Base-by-base conservation (phyloP, 495 filamentous ascomycete genomes). In the Neurospora sp. region DNA sequence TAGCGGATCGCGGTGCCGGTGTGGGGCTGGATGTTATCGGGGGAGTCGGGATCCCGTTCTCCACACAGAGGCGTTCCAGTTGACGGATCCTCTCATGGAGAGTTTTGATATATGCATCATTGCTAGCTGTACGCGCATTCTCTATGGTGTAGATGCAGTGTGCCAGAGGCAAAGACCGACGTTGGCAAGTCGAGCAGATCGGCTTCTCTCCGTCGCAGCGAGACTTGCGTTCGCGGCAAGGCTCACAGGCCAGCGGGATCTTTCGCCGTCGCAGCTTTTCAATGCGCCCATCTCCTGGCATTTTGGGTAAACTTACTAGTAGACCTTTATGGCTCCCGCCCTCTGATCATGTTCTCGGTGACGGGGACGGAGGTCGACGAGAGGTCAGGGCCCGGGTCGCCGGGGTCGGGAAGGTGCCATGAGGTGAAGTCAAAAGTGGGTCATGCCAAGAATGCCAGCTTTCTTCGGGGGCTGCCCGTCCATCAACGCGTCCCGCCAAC, bases 171-270 rank as follows among this genome's bases (percentile, higher is more conserved):
- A 82, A 77, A 9, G 79, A 78, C 10, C 83, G 81, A 5, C 81
- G 78, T 62, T 73, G 73, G 40, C 84, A 86, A 8, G 82, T 80
- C 21, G 80, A 83, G 77, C 84, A 85, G 43, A 85, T 81, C 37
- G 84, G 84, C 73, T 84, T 86, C 10, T 37, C 75, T 9, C 84
- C 83, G 72, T 85, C 83, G 69, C 84, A 86, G 1, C 82, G 79
- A 3, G 79, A 76, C 73, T 86, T 84, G n/a, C 81, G 79, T 39
- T 82, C 80, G 17, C 83, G 77, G 43, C 84, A 86, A 10, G 83
- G 75, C 48, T 85, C 84, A 77, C 84, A 86, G 21, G 76, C 76
- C 70, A 78, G 66, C 7, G 74, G 70, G 28, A 78, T 75, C 71
- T 78, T 76, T 42, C 71, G 73, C 8, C 76, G 73, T 38, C 24